Conservation (phyloP, 2,329 filamentous ascomycete species). For the Exophiala spinifera region DNA sequence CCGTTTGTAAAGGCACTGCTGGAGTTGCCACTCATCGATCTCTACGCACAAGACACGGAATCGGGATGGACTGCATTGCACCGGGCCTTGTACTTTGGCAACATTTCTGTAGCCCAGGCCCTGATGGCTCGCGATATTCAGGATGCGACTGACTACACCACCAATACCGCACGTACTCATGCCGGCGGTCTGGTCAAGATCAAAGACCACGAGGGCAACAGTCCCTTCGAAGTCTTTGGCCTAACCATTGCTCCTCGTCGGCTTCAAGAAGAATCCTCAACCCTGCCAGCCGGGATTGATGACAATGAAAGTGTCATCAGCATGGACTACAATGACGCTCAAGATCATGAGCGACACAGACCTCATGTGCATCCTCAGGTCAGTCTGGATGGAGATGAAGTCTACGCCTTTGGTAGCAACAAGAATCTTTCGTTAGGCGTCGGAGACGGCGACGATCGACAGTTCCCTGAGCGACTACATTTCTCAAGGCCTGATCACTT, state of each 20-base stretch:
- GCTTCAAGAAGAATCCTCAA: slow-evolving; percentile 43
- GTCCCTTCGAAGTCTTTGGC: slow-evolving; percentile 88
- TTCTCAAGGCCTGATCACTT: slow-evolving; percentile 75
- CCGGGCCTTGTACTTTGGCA: slow-evolving; percentile 83
- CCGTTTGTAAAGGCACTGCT: slow-evolving; percentile 76
- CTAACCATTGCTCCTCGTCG: slow-evolving; percentile 78
- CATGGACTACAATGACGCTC: slow-evolving; percentile 48
- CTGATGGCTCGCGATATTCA: slow-evolving; percentile 75
- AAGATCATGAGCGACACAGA: slow-evolving; percentile 31
- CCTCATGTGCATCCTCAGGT: slow-evolving; percentile 34
- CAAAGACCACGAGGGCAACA: slow-evolving; percentile 92
- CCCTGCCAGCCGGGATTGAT: slow-evolving; percentile 27
- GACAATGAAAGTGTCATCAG: slow-evolving; percentile 32
- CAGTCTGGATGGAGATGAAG: slow-evolving; percentile 68
- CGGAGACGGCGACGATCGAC: slow-evolving; percentile 91
- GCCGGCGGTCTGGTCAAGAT: slow-evolving; percentile 82
- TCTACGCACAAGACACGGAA: slow-evolving; percentile 83
- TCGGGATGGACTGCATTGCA: slow-evolving; percentile 96
- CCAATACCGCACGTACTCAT: slow-evolving; percentile 54
- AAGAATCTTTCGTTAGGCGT: slow-evolving; percentile 90
- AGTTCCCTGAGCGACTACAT: slow-evolving; percentile 81
- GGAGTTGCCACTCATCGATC: slow-evolving; percentile 76
- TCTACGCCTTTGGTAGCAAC: slow-evolving; percentile 94
- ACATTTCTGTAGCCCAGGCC: slow-evolving; percentile 77
- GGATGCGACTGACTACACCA: slow-evolving; percentile 61